Evolutionary conservation across 805 yeast genomes (phyloP).

Genomic region (Jamesozyma gamospora): DNA sequence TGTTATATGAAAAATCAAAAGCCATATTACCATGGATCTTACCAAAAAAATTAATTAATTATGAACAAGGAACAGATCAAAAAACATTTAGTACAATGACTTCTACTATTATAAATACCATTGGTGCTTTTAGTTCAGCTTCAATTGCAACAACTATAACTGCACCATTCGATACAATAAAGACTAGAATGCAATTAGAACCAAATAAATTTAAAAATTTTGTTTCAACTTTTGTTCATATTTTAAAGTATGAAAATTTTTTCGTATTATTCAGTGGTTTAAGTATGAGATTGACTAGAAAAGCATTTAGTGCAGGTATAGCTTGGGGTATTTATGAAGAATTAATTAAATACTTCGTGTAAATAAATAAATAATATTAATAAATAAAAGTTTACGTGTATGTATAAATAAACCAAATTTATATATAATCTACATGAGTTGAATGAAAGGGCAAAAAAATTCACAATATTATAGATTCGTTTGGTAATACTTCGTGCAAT

Average conservation of each 20-base stretch:
- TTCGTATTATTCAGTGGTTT: slow-evolving; percentile 71
- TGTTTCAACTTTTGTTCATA: slow-evolving; percentile 31
- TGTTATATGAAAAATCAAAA: slow-evolving; percentile 73
- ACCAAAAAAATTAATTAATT: slow-evolving; percentile 13
- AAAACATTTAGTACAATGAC: slow-evolving; percentile 26
- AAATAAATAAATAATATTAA: slow-evolving; percentile 1
- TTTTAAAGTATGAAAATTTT: slow-evolving; percentile 38
- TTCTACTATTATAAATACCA: slow-evolving; percentile 54
- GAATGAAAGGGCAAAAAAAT: not conserved
- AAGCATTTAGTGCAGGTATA: slow-evolving; percentile 86
- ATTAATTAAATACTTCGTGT: slow-evolving; percentile 38
- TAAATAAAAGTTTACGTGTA: not conserved
- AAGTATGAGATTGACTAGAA: slow-evolving; percentile 68
- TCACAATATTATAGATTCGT: not conserved
- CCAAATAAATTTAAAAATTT: slow-evolving; percentile 39
- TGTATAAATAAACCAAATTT: too few relatives aligned
- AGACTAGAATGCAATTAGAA: slow-evolving; percentile 78
- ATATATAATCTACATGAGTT: not conserved
- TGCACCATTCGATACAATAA: slow-evolving; percentile 90
- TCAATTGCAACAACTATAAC: slow-evolving; percentile 73
- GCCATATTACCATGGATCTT: slow-evolving; percentile 38
- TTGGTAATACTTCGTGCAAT: slow-evolving; percentile 23
- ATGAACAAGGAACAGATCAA: slow-evolving; percentile 12
- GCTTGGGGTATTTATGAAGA: slow-evolving; percentile 98
- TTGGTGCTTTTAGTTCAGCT: slow-evolving; percentile 75